Evolutionary conservation across 1,139 yeast genomes (phyloP).

Genomic region (Suzukiozyma palmioleophila): DNA sequence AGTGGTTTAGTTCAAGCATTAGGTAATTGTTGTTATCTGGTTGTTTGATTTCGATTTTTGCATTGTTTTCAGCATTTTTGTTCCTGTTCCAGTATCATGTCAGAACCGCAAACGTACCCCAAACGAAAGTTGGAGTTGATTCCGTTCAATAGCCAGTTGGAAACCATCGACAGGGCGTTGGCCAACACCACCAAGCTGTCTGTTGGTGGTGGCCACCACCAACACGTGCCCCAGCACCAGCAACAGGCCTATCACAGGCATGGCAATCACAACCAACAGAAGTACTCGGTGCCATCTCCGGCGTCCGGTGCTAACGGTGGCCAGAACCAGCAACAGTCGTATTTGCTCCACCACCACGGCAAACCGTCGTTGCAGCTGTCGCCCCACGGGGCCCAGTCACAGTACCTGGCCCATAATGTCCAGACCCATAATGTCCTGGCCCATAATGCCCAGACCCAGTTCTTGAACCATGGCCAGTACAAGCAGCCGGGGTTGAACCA

Average conservation of each 20-base stretch:
- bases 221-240: constrained; percentile 9
- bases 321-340: constrained; percentile 19
- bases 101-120: constrained; percentile 15
- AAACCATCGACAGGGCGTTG: constrained; percentile 17
- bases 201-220: constrained; percentile 9
- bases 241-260: constrained; percentile 5
- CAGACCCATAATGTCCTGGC: too few species aligned
- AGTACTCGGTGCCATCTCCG: constrained; percentile 28
- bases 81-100: constrained; percentile 6
- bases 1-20: too few species aligned
- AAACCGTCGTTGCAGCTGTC: constrained; percentile 5
- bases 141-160: constrained; percentile 30
- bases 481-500: constrained; percentile 4
- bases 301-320: too few species aligned
- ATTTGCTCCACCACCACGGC: constrained; percentile 14
- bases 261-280: constrained; percentile 13
- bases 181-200: constrained; percentile 5
- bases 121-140: constrained; percentile 24
- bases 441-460: too few species aligned
- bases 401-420: too few species aligned
- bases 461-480: not conserved
- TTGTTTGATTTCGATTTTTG: constrained; percentile 1
- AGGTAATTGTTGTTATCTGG: too few species aligned
- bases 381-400: constrained; percentile 6
- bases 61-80: constrained; percentile 4